Conservation (phyloP, 1,139 yeast genomes). For the Sugiyamaella neomexicana region DNA sequence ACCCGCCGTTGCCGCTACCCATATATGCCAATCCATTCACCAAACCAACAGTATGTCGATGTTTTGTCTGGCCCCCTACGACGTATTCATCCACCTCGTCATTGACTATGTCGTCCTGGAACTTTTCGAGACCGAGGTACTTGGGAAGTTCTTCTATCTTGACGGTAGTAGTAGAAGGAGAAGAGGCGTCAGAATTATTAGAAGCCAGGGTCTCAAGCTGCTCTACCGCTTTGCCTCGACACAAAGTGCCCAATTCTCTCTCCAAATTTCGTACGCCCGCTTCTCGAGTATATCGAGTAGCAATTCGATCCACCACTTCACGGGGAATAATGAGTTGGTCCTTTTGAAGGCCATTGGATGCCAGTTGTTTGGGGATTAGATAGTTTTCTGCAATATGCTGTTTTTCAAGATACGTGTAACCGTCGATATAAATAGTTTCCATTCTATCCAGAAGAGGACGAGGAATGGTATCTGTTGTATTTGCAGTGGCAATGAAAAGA, state of each 20-base stretch:
- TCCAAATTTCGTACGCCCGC: slow-evolving; percentile 85
- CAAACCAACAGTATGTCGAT: slow-evolving; percentile 58
- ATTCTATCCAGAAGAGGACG: slow-evolving; percentile 83
- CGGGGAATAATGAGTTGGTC: slow-evolving; percentile 45
- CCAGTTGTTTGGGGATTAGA: slow-evolving; percentile 75
- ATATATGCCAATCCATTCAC: slow-evolving; percentile 92
- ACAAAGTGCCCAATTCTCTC: slow-evolving; percentile 67
- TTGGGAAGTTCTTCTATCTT: slow-evolving; percentile 42
- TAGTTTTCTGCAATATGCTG: slow-evolving; percentile 68
- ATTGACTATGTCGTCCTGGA: slow-evolving; percentile 41
- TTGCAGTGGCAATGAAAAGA: slow-evolving; percentile 88
- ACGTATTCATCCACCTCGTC: slow-evolving; percentile 39
- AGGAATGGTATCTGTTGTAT: slow-evolving; percentile 70
- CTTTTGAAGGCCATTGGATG: slow-evolving; percentile 64
- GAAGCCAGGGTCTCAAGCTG: slow-evolving; percentile 46
- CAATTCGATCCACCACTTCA: slow-evolving; percentile 59
- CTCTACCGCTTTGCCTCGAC: slow-evolving; percentile 83
- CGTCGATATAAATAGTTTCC: slow-evolving; percentile 78
- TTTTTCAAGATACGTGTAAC: slow-evolving; percentile 81
- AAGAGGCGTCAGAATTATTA: slow-evolving; percentile 33
- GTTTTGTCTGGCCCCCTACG: slow-evolving; percentile 33
- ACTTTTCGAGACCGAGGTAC: slow-evolving; percentile 49
- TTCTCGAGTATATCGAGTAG: slow-evolving; percentile 75
- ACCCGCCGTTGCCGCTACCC: slow-evolving; percentile 85
- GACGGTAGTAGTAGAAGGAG: slow-evolving; percentile 25